Evolutionary conservation across 768 basidiomycete genomes (phyloP), one percentile per base, ranked within the genome.

Genomic region (Tulasnella sp.): DNA sequence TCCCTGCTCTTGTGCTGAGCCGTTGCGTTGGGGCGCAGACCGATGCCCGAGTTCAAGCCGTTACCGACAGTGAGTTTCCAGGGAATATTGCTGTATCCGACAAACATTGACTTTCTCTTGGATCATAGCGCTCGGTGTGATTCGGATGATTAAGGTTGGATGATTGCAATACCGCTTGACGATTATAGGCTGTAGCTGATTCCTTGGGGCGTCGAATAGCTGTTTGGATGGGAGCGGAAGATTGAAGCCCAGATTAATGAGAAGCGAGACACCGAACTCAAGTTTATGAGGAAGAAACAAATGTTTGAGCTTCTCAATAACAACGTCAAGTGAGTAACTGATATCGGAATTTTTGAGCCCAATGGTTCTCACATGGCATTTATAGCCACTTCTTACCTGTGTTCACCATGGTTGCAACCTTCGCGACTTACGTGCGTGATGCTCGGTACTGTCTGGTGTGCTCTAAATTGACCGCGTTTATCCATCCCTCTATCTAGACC

Each of bases 391-490:
- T 90, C 50, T 89, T 93, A 69, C 93, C 93, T 0, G 84, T 93
- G 14, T 50, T 90, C 1, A 91, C 90, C 44, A 94, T 94, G 93
- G 83, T 92, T 60, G 88, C 89, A 22, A 91, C 92, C 1, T 94
- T 90, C 82, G 87, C 88, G 1, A 87, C 90, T 11, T 93, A 91
- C 81, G 88, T 92, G 85, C 78, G 90, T 84, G 11, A 41, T 72
- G 2, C 12, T 44, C 73, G 41, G 6, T 40, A 64, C 72, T 0
- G 22, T 24, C 18, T 72, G 28, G 31, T 3, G 6, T 72, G 18
- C 0, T 44, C 64, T n/a, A 28, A 16, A 76, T 28, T 31, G 31
- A 14, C 58, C 60, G 37, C 7, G 20, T n/a, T 50, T 75, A 22
- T n/a, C 11, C 28, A 74, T 44, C 20, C 60, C 22, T 16, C 76